Conservation (phyloP, 805 yeast genomes). For the Starmerella stigmatis region DNA sequence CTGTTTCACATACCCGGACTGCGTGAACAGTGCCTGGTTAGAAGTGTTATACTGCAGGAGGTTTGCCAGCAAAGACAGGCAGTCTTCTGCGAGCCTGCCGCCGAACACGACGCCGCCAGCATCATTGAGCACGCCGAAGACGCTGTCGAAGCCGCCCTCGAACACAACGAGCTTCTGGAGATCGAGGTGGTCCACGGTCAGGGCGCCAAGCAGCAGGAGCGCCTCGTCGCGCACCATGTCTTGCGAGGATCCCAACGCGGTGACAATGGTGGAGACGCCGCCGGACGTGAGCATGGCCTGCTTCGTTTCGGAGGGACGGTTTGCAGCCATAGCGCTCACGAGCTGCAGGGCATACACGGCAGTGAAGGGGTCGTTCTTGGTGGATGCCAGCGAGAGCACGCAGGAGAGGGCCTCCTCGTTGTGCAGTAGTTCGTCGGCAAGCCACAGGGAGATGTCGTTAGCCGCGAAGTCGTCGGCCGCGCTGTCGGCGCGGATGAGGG, state of each 20-base stretch:
- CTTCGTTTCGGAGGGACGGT: conserved; percentile 64
- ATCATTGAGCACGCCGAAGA: conserved; percentile 67
- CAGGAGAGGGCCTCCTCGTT: conserved; percentile 38
- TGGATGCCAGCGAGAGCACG: conserved; percentile 39
- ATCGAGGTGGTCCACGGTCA: conserved; percentile 71
- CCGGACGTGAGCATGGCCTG: conserved; percentile 67
- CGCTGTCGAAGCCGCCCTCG: conserved; percentile 77
- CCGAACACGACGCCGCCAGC: conserved; percentile 90
- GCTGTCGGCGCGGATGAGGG: conserved; percentile 43
- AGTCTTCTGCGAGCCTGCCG: conserved; percentile 86
- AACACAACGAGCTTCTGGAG: conserved; percentile 90
- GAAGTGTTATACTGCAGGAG: conserved; percentile 73
- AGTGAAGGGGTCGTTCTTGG: conserved; percentile 58
- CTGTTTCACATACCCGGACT: conserved; percentile 65
- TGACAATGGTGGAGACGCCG: conserved; percentile 67
- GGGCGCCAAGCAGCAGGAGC: conserved; percentile 67
- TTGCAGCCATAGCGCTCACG: conserved; percentile 68
- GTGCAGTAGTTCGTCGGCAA: conserved; percentile 85
- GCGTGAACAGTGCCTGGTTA: conserved; percentile 80
- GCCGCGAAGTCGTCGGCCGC: conserved; percentile 39
- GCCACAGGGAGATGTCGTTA: conserved; percentile 83
- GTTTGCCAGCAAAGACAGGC: conserved; percentile 62
- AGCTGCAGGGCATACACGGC: conserved; percentile 74
- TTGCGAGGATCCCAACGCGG: conserved; percentile 48
- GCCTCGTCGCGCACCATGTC: conserved; percentile 85